Conservation (phyloP, 495 filamentous ascomycete species). For the Durotheca rogersii region DNA sequence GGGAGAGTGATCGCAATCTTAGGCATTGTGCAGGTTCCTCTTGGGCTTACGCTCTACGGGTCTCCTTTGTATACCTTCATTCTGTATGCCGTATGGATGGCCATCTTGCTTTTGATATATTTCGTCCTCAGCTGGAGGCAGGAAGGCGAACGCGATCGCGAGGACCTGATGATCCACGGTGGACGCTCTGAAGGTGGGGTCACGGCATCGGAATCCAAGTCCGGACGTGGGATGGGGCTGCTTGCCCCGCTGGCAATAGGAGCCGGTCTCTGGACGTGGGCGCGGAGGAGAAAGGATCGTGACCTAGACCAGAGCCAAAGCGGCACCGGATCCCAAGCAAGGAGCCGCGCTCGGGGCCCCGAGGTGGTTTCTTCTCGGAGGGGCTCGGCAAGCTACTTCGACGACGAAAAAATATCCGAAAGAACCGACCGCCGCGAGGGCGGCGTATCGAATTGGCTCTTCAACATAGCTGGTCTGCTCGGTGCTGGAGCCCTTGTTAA, state of each 20-base stretch:
- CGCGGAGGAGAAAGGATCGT: slow-evolving; percentile 46
- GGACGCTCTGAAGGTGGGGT: slow-evolving; percentile 40
- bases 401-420: slow-evolving; percentile 62
- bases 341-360: slow-evolving; percentile 38
- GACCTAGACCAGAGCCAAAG: slow-evolving; percentile 39
- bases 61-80: slow-evolving; percentile 84
- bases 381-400: slow-evolving; percentile 53
- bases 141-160: slow-evolving; percentile 49
- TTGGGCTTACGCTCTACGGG: slow-evolving; percentile 90
- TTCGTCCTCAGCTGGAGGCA: slow-evolving; percentile 72
- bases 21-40: slow-evolving; percentile 81
- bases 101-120: slow-evolving; percentile 63
- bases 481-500: slow-evolving; percentile 67
- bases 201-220: slow-evolving; percentile 36
- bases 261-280: slow-evolving; percentile 60
- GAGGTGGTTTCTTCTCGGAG: slow-evolving; percentile 53
- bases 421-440: slow-evolving; percentile 41
- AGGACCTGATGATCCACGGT: slow-evolving; percentile 36
- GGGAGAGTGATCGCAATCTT: slow-evolving; percentile 75
- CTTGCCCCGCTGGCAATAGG: slow-evolving; percentile 57
- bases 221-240: slow-evolving; percentile 51
- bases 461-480: slow-evolving; percentile 65
- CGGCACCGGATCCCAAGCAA: slow-evolving; percentile 36
- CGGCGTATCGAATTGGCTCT: slow-evolving; percentile 63
- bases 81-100: slow-evolving; percentile 73